These are phyloP conservation scores for Cystobasidium slooffiae DNA, from an alignment of 1,284 basidiomycete genomes.

Conservation along the genomic window DNA sequence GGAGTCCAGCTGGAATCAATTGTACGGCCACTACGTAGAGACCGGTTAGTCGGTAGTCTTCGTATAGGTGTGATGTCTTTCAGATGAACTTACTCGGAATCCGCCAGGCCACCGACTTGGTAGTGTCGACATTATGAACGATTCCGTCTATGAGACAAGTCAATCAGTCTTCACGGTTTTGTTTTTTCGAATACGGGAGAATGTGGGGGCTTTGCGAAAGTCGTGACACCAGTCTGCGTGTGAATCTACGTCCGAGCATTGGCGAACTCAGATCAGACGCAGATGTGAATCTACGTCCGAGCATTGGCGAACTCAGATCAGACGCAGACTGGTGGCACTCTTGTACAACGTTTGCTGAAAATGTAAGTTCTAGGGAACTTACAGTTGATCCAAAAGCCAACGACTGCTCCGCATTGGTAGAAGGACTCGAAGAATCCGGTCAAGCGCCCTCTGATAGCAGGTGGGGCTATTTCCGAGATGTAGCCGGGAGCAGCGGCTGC, in stretches of 20 bases:
- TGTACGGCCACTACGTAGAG: not conserved
- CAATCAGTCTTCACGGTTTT: not conserved
- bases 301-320: too few species aligned
- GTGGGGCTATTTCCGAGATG: conserved; percentile 55
- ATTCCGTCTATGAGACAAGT: not conserved
- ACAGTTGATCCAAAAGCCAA: conserved; percentile 54
- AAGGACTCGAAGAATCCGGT: conserved; percentile 54
- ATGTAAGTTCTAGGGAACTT: conserved; percentile 18
- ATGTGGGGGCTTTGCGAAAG: not conserved
- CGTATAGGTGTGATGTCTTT: not conserved
- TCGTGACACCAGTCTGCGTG: not conserved
- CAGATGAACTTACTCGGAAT: not conserved
- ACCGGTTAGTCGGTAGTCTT: not conserved
- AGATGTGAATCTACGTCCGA: too few species aligned
- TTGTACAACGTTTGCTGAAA: not conserved
- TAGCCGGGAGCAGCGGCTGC: conserved; percentile 56
- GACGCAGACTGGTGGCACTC: too few species aligned
- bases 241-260: too few species aligned
- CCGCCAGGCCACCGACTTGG: conserved; percentile 12
- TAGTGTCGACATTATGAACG: conserved; percentile 8
- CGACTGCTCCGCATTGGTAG: conserved; percentile 54
- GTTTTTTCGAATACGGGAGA: not conserved
- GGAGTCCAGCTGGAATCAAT: conserved; percentile 43
- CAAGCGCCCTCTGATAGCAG: conserved; percentile 54
- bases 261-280: too few species aligned